phyloP scores from a whole-genome alignment of 2,329 filamentous ascomycete genomes.

The Aspergillus udagawae region DNA sequence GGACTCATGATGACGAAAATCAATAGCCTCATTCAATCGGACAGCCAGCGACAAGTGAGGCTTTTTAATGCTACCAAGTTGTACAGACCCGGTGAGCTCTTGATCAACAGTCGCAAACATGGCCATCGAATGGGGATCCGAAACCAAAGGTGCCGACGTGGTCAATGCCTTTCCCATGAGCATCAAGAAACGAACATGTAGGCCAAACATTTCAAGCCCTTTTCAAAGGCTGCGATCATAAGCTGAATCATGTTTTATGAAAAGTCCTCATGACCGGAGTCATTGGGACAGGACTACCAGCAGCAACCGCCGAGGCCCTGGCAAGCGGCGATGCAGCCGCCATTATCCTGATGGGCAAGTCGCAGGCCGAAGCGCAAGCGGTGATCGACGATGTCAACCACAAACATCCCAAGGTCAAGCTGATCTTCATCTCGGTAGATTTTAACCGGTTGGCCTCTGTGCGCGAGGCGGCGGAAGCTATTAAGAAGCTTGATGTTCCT shows the following conservation, averaged over 20 bases:
- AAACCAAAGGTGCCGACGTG: constrained; percentile 29
- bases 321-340: constrained; percentile 22
- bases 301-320: constrained; percentile 24
- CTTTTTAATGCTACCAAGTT: neutral
- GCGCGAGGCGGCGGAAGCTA: constrained; percentile 11
- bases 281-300: constrained; percentile 20
- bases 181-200: constrained; percentile 30
- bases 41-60: neutral
- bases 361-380: constrained; percentile 20
- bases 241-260: neutral
- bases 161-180: constrained; percentile 23
- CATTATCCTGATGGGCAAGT: constrained; percentile 26
- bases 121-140: neutral
- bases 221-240: neutral
- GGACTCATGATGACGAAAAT: constrained; percentile 13
- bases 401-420: constrained; percentile 16
- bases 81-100: neutral
- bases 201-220: neutral
- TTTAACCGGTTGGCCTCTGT: constrained; percentile 13
- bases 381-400: constrained; percentile 21
- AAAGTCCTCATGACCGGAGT: constrained; percentile 27
- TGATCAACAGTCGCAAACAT: neutral
- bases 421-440: constrained; percentile 19
- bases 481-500: constrained; percentile 11
- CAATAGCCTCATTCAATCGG: neutral